phyloP scores from a whole-genome alignment of 73 alveolate genomes.

The Blepharisma stoltei region DNA sequence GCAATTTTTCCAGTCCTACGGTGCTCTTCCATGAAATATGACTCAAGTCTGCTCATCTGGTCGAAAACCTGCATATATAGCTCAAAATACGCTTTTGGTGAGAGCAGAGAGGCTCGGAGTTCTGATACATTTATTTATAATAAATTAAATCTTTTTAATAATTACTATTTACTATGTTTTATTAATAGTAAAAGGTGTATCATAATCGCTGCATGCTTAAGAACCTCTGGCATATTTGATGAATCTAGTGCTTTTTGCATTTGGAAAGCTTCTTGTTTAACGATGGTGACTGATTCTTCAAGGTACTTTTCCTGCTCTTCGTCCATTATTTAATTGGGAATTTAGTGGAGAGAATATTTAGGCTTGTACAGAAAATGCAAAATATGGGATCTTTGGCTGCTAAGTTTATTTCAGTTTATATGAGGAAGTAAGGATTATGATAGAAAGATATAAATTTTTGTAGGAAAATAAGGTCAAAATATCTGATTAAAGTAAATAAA shows the following conservation, averaged over 20 bases:
- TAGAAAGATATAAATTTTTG: too few species aligned
- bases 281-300: constrained; percentile 84
- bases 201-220: constrained; percentile 86
- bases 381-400: too few species aligned
- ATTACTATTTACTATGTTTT: too few species aligned
- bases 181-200: too few species aligned
- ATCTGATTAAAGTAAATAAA: too few species aligned
- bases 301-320: constrained; percentile 91
- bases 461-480: too few species aligned
- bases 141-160: too few species aligned
- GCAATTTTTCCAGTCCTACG: constrained; percentile 94
- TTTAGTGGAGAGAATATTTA: too few species aligned
- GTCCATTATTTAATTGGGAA: constrained; percentile 42
- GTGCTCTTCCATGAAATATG: constrained; percentile 91
- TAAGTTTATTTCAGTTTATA: too few species aligned
- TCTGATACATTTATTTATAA: too few species aligned
- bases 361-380: too few species aligned
- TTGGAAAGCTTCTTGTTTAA: constrained; percentile 82
- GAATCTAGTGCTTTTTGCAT: constrained; percentile 89
- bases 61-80: constrained; percentile 90
- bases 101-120: constrained; percentile 8
- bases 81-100: constrained; percentile 19
- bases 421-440: too few species aligned
- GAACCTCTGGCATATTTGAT: constrained; percentile 83
- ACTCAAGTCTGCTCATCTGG: constrained; percentile 83